Conservation (phyloP, 2,329 filamentous ascomycete species). For the Talaromyces sp. region DNA sequence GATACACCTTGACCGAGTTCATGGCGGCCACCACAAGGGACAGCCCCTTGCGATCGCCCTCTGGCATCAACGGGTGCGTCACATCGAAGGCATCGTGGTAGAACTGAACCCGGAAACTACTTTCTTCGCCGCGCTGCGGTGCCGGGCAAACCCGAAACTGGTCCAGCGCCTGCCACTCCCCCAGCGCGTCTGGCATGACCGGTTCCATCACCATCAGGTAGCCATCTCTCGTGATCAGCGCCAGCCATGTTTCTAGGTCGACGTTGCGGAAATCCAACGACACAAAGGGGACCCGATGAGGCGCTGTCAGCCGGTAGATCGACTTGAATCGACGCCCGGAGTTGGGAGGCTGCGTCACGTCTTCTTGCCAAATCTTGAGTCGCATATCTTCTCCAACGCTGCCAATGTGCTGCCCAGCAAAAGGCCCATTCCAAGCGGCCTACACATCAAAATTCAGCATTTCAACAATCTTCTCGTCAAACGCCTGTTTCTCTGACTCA, state of each 20-base stretch:
- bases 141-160: constrained; percentile 67
- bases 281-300: constrained; percentile 64
- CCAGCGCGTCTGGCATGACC: constrained; percentile 73
- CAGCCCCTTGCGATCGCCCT: constrained; percentile 73
- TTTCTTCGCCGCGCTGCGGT: constrained; percentile 76
- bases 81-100: constrained; percentile 71
- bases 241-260: constrained; percentile 76
- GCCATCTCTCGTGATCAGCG: constrained; percentile 77
- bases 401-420: constrained; percentile 79
- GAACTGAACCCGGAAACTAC: constrained; percentile 78
- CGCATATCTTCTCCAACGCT: constrained; percentile 85
- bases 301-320: constrained; percentile 56
- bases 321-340: constrained; percentile 75
- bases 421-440: constrained; percentile 91
- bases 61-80: constrained; percentile 72
- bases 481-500: neutral
- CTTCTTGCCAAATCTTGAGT: constrained; percentile 90
- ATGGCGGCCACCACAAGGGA: constrained; percentile 81
- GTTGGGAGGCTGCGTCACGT: constrained; percentile 68
- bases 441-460: constrained; percentile 29
- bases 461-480: neutral
- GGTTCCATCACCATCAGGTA: constrained; percentile 77
- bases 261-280: constrained; percentile 85
- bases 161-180: constrained; percentile 70
- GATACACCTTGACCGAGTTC: constrained; percentile 75